Evolutionary conservation across 345 rosid species (phyloP), one percentile per base, ranked within the genome.

Genomic region (Angophora floribunda): DNA sequence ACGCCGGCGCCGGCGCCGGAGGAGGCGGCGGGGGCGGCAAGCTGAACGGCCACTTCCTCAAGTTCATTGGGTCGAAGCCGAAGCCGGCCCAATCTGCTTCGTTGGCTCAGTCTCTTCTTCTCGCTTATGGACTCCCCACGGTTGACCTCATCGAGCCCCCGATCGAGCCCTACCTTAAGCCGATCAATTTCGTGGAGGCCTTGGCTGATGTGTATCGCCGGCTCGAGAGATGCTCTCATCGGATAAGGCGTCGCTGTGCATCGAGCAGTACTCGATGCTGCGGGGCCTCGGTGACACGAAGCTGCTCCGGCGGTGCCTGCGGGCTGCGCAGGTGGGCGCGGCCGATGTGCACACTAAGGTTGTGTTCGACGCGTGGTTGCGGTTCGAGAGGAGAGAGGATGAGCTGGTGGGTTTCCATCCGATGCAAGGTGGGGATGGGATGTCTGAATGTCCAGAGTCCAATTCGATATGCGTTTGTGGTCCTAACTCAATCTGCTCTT

Each of bases 341-440:
- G 22, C 85, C 86, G 99, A 96, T 92, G 94, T 94, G 87, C 94
- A 94, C 90, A 91, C 96, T 26, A 94, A 96, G 92, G 94, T 95
- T 41, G 96, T 96, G 88, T 94, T 97, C 44, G 94, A 97, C 79
- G 94, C 98, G 70, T 97, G 99, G 99, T 92, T 97, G 90, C 92
- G 96, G 89, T 95, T 89, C 88, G 98, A 96, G 94, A 95, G 95
- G 92, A 94, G 96, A 87, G 98, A 92, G 82, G 92, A 97, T 88
- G 99, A 95, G 61, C 95, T 94, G 36, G 89, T 88, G 85, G 97
- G 94, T 52, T 91, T 94, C 49, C 92, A 94, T 9, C 87, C 95
- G 13, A 89, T 93, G 93, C 95, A 92, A 51, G 96, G 96, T 88
- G 53, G 92, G 86, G 94, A 94, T 47, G 87, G 90, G 89, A 89